Evolutionary conservation across 2,329 filamentous ascomycete species (phyloP).

Genomic region (Hymenoscyphus fructigenus): DNA sequence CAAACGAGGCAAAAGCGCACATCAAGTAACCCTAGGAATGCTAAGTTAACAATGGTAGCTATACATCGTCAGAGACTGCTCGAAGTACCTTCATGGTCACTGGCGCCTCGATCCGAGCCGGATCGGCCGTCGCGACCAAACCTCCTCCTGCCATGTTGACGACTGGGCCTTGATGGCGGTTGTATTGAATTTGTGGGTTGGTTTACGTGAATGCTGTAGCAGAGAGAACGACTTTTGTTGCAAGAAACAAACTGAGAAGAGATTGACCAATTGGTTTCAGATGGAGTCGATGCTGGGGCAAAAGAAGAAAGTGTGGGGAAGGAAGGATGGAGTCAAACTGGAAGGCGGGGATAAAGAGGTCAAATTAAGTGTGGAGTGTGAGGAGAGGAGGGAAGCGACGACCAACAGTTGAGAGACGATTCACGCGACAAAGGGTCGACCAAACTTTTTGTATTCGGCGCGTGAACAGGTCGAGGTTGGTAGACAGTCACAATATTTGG

Average conservation of each 20-base stretch:
- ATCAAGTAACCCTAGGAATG: constrained; percentile 56
- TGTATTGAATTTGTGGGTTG: not conserved
- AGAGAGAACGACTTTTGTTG: not conserved
- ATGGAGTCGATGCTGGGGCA: not conserved
- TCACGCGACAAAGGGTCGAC: not conserved
- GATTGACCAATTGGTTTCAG: not conserved
- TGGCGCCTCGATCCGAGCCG: constrained; percentile 66
- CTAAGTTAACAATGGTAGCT: not conserved
- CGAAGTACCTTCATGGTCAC: constrained; percentile 54
- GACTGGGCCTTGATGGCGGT: not conserved
- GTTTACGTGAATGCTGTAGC: not conserved
- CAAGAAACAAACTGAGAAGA: not conserved
- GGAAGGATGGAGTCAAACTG: not conserved
- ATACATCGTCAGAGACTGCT: not conserved
- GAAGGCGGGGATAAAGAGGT: not conserved
- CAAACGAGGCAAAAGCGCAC: constrained; percentile 69
- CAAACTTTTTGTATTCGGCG: not conserved
- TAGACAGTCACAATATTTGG: not conserved
- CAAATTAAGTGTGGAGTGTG: not conserved
- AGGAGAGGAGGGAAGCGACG: not conserved
- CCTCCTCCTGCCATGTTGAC: constrained; percentile 3
- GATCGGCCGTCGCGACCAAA: constrained; percentile 52
- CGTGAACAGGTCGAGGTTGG: not conserved
- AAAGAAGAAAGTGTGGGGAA: not conserved
- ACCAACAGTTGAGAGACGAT: not conserved